A percentile compares a stretch with the other conserved stretches of the same genome.
Evolutionary conservation across 2,329 filamentous ascomycete species (phyloP).

Genomic region (Zymoseptoria pseudotritici): DNA sequence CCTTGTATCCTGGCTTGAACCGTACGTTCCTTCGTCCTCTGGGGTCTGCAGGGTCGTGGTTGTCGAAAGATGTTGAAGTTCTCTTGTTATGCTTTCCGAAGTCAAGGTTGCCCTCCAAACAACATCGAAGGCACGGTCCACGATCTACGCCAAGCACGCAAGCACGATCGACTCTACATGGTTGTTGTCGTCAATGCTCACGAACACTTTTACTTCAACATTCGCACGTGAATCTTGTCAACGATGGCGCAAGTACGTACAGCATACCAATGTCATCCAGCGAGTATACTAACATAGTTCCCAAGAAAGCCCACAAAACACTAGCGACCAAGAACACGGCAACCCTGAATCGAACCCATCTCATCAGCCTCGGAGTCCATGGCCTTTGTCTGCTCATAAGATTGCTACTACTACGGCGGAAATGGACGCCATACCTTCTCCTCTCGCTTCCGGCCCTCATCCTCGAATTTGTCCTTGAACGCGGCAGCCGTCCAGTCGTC

Average conservation of each 20-base stretch:
- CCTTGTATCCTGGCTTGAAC: neutral
- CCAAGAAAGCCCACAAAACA: constrained; percentile 47
- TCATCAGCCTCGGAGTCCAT: constrained; percentile 67
- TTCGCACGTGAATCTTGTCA: neutral
- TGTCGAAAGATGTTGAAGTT: neutral
- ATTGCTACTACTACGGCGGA: constrained; percentile 49
- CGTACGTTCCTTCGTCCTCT: neutral
- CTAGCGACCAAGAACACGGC: constrained; percentile 72
- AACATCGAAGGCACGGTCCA: neutral
- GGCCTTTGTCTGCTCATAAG: constrained; percentile 65
- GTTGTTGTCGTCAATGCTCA: neutral
- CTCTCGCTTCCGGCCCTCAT: constrained; percentile 67
- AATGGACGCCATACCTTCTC: constrained; percentile 58
- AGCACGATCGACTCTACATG: neutral
- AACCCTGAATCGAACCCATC: constrained; percentile 73
- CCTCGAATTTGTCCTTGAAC: constrained; percentile 81
- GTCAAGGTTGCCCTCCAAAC: neutral
- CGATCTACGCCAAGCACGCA: neutral
- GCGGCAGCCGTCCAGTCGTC: constrained; percentile 70
- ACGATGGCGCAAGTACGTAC: constrained; percentile 23
- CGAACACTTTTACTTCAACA: neutral
- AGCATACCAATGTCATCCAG: too few species aligned
- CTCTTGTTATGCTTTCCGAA: neutral
- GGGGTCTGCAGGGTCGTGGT: neutral
- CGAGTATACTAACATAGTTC: neutral